phyloP scores from a whole-genome alignment of 805 yeast species.

The Hanseniaspora clermontiae region DNA sequence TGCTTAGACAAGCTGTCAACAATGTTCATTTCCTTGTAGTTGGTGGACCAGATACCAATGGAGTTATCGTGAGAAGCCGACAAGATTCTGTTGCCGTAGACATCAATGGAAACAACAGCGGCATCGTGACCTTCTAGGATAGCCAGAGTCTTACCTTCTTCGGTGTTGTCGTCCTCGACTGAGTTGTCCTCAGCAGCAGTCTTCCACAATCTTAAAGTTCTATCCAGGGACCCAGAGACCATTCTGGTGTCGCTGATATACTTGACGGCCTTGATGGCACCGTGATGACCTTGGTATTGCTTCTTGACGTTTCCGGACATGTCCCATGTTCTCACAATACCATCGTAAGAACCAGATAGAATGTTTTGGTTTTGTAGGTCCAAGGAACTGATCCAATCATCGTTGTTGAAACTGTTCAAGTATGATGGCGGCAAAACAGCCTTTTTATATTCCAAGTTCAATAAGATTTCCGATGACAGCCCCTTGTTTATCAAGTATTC shows the following conservation, averaged over 20 bases:
- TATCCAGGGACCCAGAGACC: conserved; percentile 78
- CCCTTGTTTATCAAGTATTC: conserved; percentile 69
- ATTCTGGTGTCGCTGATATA: conserved; percentile 67
- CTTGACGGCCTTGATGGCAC: conserved; percentile 68
- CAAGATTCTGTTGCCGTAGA: conserved; percentile 50
- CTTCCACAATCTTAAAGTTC: conserved; percentile 81
- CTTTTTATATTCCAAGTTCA: conserved; percentile 78
- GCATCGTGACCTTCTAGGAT: conserved; percentile 83
- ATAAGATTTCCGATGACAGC: conserved; percentile 64
- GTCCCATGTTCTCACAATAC: conserved; percentile 82
- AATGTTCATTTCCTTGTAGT: conserved; percentile 67
- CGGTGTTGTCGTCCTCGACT: conserved; percentile 39
- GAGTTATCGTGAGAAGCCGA: conserved; percentile 76
- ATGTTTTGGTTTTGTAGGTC: conserved; percentile 38
- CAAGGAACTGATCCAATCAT: conserved; percentile 84
- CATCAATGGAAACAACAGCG: conserved; percentile 66
- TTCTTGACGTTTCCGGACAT: conserved; percentile 65
- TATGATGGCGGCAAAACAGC: conserved; percentile 91
- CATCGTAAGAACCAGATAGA: conserved; percentile 86
- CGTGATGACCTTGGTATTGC: conserved; percentile 79
- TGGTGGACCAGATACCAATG: conserved; percentile 81
- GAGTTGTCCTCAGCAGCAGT: conserved; percentile 33
- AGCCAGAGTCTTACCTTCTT: conserved; percentile 66
- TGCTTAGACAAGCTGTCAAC: conserved; percentile 30
- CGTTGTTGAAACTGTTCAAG: conserved; percentile 75